Conservation (phyloP, 2,329 filamentous ascomycete species). For the Nemania sp. region DNA sequence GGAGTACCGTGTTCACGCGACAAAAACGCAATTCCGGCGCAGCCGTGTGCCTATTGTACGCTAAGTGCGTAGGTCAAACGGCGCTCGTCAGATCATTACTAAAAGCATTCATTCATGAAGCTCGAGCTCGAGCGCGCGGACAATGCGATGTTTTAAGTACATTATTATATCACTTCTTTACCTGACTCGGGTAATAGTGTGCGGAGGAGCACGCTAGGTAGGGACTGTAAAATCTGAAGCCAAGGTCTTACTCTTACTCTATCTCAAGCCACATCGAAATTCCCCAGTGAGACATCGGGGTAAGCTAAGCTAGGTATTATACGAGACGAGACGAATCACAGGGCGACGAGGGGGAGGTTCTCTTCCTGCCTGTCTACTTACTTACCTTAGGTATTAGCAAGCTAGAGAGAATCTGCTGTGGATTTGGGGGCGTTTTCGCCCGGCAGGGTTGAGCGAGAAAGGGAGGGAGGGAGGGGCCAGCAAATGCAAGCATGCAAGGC, state of each 20-base stretch:
- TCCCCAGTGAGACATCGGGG: slow-evolving; percentile 7
- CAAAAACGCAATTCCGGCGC: no score
- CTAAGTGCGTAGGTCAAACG: no score
- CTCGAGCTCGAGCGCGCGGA: no score
- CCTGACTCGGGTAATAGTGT: slow-evolving; percentile 9
- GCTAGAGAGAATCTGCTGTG: no score
- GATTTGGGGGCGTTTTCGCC: slow-evolving; percentile 16
- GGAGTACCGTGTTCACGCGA: no score
- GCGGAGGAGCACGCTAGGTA: not conserved
- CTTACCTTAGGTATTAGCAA: not conserved
- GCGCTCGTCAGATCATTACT: no score
- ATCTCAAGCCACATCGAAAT: slow-evolving; percentile 18
- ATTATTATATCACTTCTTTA: no score
- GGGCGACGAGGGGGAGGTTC: not conserved
- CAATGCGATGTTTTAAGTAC: no score
- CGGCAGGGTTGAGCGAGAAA: not conserved
- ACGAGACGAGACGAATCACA: slow-evolving; percentile 8
- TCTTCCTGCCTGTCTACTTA: not conserved
- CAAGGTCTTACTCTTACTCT: slow-evolving; percentile 9
- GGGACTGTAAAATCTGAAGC: not conserved
- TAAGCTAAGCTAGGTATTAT: no score
- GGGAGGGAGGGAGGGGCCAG: slow-evolving; percentile 8
- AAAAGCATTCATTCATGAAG: no score
- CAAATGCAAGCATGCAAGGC: no score
- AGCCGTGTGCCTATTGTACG: no score